These are phyloP conservation scores for Kockiozyma suomiensis DNA, from an alignment of 805 yeast species.

Conservation along the genomic window DNA sequence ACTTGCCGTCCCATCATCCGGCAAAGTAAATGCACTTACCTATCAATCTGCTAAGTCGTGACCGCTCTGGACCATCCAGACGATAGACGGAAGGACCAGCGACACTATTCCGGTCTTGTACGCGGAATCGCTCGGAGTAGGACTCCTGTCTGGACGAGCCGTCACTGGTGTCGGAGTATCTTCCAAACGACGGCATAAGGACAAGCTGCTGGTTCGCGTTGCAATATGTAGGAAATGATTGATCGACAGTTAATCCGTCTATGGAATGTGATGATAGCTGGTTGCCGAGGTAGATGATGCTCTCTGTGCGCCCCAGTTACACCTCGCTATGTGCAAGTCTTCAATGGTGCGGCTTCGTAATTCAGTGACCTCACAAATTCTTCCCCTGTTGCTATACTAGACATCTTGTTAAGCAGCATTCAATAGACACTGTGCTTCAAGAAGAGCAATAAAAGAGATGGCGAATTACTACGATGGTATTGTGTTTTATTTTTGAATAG, in stretches of 20 bases:
- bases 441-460: conserved; percentile 10
- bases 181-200: conserved; percentile 25
- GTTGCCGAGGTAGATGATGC: too few relatives aligned
- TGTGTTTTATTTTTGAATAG: not conserved
- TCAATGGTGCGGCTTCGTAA: too few relatives aligned
- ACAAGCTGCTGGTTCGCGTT: too few relatives aligned
- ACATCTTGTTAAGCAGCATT: too few relatives aligned
- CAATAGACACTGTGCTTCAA: too few relatives aligned
- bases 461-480: conserved; percentile 26
- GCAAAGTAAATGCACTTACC: conserved; percentile 37
- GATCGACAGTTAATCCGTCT: too few relatives aligned
- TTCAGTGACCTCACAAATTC: too few relatives aligned
- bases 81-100: conserved; percentile 7
- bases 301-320: too few relatives aligned
- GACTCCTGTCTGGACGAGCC: conserved; percentile 33
- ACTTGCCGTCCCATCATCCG: not conserved
- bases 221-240: too few relatives aligned
- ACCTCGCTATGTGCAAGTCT: too few relatives aligned
- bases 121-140: conserved; percentile 42
- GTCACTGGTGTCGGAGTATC: conserved; percentile 25
- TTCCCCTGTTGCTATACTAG: too few relatives aligned
- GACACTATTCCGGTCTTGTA: conserved; percentile 27
- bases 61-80: conserved; percentile 25
- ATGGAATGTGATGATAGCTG: too few relatives aligned
- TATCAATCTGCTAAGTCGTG: conserved; percentile 38